Conservation (phyloP, 176 grass and related monocot genomes). For the Olyra latifolia region DNA sequence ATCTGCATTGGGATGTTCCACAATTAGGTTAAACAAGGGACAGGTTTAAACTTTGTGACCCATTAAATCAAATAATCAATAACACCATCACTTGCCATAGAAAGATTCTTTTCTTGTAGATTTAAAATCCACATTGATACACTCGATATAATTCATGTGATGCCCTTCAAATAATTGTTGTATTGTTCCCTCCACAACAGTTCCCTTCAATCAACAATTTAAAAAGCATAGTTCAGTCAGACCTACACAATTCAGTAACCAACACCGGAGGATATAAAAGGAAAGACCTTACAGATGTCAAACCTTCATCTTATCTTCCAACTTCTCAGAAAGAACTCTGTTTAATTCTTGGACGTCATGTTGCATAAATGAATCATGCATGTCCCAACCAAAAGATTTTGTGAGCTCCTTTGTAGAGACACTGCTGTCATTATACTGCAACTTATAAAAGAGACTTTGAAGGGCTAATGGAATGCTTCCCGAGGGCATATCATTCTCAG, state of each 20-base stretch:
- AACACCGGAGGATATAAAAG: conserved; percentile 35
- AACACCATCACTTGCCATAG: conserved; percentile 69
- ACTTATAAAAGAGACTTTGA: conserved; percentile 97
- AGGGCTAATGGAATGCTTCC: conserved; percentile 97
- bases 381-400: conserved; percentile 98
- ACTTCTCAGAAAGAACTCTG: conserved; percentile 95
- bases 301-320: conserved; percentile 99
- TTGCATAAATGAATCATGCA: conserved; percentile 98
- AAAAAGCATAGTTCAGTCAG: conserved; percentile 59
- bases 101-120: conserved; percentile 98
- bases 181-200: conserved; percentile 97
- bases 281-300: conserved; percentile 74
- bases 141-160: conserved; percentile 99
- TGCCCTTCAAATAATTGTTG: conserved; percentile 99
- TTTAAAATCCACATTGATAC: conserved; percentile 97
- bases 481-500: conserved; percentile 93
- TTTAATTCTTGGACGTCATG: conserved; percentile 99
- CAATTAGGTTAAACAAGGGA: conserved; percentile 19
- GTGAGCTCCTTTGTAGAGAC: conserved; percentile 97
- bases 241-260: conserved; percentile 40
- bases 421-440: conserved; percentile 96
- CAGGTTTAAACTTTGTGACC: conserved; percentile 6
- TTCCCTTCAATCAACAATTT: conserved; percentile 79
- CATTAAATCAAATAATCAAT: not conserved
- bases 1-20: conserved; percentile 58